phyloP scores from a whole-genome alignment of 2,329 filamentous ascomycete species.

The Mariannaea elegans region DNA sequence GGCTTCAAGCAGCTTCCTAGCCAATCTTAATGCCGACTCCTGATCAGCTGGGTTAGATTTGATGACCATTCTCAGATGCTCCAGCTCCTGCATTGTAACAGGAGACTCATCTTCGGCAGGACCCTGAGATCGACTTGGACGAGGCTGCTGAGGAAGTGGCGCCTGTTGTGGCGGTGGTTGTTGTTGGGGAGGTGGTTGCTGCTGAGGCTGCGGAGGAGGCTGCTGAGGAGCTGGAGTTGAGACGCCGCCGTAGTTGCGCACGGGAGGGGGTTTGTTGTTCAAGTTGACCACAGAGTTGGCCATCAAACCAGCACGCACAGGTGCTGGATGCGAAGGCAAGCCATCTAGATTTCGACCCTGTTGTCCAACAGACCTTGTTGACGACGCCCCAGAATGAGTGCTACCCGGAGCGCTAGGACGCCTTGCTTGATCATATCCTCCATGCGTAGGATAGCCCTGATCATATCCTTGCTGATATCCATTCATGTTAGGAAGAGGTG shows the following conservation, averaged over 20 bases:
- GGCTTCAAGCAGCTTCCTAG: slow-evolving; percentile 87
- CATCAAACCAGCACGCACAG: slow-evolving; percentile 70
- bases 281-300: slow-evolving; percentile 65
- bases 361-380: slow-evolving; percentile 23
- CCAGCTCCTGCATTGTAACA: slow-evolving; percentile 82
- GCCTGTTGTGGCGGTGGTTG: slow-evolving; percentile 44
- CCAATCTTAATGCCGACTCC: slow-evolving; percentile 74
- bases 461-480: slow-evolving; percentile 43
- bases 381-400: not conserved
- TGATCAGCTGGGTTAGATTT: slow-evolving; percentile 79
- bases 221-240: slow-evolving; percentile 49
- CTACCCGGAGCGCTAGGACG: slow-evolving; percentile 46
- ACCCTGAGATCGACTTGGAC: slow-evolving; percentile 33
- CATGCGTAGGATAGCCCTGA: slow-evolving; percentile 31
- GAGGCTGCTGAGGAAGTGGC: slow-evolving; percentile 42
- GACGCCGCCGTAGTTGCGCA: slow-evolving; percentile 63
- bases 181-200: slow-evolving; percentile 44
- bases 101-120: slow-evolving; percentile 49
- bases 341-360: slow-evolving; percentile 52
- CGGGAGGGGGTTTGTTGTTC: slow-evolving; percentile 65
- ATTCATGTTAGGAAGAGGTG: slow-evolving; percentile 53
- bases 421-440: slow-evolving; percentile 40
- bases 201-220: slow-evolving; percentile 35
- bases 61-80: slow-evolving; percentile 74
- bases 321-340: slow-evolving; percentile 69